These are phyloP conservation scores for Cyclocybe aegerita DNA, from an alignment of 768 basidiomycete genomes.

Conservation along the genomic window DNA sequence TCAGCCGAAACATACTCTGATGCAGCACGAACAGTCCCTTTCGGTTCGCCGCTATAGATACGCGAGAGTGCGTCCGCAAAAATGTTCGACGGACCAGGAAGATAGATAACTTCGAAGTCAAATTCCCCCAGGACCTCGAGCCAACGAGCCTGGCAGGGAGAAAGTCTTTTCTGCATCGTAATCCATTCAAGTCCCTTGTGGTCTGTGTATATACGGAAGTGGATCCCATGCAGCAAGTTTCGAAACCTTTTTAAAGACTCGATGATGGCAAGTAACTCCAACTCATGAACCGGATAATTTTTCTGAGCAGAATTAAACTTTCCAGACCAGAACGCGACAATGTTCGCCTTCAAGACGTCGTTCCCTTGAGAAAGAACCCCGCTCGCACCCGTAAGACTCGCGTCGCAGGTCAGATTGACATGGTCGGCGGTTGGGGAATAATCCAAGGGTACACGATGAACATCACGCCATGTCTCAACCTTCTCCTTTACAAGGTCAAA, in stretches of 20 bases:
- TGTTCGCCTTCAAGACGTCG: slow-evolving; percentile 25
- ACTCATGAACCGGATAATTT: slow-evolving; percentile 14
- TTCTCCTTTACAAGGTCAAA: slow-evolving; percentile 30
- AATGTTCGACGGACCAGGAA: slow-evolving; percentile 30
- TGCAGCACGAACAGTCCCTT: too few species aligned
- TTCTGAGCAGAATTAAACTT: slow-evolving; percentile 29
- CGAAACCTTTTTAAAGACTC: slow-evolving; percentile 28
- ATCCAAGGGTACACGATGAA: slow-evolving; percentile 14
- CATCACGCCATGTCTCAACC: slow-evolving; percentile 9
- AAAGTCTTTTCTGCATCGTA: slow-evolving; percentile 5
- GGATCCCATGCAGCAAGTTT: slow-evolving; percentile 22
- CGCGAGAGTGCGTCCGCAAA: slow-evolving; percentile 38
- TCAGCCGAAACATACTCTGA: too few species aligned
- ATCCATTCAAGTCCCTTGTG: slow-evolving; percentile 23
- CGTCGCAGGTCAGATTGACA: slow-evolving; percentile 28
- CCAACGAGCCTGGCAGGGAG: slow-evolving; percentile 6
- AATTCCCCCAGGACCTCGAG: slow-evolving; percentile 31
- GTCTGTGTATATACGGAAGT: slow-evolving; percentile 31
- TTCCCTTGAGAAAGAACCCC: slow-evolving; percentile 24
- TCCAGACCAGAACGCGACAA: slow-evolving; percentile 29
- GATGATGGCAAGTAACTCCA: slow-evolving; percentile 33
- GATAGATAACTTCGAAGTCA: slow-evolving; percentile 27
- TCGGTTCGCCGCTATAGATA: not conserved
- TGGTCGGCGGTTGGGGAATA: slow-evolving; percentile 6
- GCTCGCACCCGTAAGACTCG: slow-evolving; percentile 23